A percentile compares a stretch with the other conserved stretches of the same genome.
These are phyloP conservation scores for Populus hybrid DNA, from an alignment of 441 rosid species.

Conservation along the genomic window DNA sequence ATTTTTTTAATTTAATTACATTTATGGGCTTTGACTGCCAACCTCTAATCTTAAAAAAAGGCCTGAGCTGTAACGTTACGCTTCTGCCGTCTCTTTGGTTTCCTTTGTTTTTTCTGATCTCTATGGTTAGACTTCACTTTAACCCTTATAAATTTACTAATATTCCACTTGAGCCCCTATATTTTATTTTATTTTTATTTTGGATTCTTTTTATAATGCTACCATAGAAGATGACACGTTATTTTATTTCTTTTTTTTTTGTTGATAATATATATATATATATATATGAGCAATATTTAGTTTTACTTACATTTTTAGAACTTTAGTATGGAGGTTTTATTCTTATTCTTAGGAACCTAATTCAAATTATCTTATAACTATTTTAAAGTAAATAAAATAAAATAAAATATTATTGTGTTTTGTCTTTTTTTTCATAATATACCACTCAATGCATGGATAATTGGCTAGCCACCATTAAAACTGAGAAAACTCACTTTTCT, in stretches of 20 bases:
- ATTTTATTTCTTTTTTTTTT: too few species aligned
- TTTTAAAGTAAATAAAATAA: background rate
- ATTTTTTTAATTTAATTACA: too few species aligned
- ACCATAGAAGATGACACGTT: background rate
- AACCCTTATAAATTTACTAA: background rate
- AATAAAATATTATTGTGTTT: too few species aligned
- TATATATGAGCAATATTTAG: too few species aligned
- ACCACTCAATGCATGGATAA: background rate
- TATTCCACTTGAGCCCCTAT: background rate
- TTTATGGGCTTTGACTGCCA: background rate
- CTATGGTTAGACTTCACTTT: background rate
- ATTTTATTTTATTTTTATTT: too few species aligned
- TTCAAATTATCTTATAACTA: background rate
- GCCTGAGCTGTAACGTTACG: background rate
- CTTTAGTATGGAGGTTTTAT: background rate
- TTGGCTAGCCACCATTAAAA: background rate
- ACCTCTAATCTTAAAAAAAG: background rate
- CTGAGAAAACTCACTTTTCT: background rate
- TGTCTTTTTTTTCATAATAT: too few species aligned
- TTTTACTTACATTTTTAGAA: too few species aligned
- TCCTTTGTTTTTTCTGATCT: background rate
- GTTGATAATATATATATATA: background rate
- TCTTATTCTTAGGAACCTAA: background rate
- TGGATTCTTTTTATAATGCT: background rate
- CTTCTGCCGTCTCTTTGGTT: background rate